Evolutionary conservation across 2,329 filamentous ascomycete species (phyloP).

Genomic region (Cytospora chrysosperma): DNA sequence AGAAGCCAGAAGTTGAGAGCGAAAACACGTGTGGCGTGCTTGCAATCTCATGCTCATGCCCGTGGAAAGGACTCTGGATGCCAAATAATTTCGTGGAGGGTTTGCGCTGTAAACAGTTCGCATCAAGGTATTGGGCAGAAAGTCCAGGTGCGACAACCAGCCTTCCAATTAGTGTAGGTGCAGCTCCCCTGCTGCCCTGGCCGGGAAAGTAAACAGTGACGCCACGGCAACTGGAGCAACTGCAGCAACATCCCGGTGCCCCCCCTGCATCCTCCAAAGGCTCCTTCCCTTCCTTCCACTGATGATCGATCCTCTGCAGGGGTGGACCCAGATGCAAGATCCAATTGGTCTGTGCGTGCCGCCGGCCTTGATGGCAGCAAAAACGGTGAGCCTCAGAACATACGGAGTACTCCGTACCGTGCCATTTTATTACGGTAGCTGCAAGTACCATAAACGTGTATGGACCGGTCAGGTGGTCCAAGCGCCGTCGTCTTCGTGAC

Average conservation of each 20-base stretch:
- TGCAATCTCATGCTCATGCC: slow-evolving; percentile 18
- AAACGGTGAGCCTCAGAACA: background rate
- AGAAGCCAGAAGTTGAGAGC: slow-evolving; percentile 6
- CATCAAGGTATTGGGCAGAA: background rate
- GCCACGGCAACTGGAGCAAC: slow-evolving; percentile 23
- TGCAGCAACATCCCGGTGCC: background rate
- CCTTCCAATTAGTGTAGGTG: slow-evolving; percentile 18
- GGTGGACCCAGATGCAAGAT: background rate
- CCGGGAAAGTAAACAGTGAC: slow-evolving; percentile 25
- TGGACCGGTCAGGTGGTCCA: slow-evolving; percentile 6
- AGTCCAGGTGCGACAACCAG: slow-evolving; percentile 17
- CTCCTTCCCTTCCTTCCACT: background rate
- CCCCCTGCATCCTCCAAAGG: slow-evolving; percentile 10
- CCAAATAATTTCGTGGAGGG: background rate
- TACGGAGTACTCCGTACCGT: too few relatives aligned
- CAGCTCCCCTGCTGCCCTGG: slow-evolving; percentile 17
- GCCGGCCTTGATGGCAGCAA: background rate
- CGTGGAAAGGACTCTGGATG: background rate
- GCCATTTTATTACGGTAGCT: background rate
- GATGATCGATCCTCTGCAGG: background rate
- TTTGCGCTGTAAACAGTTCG: slow-evolving; percentile 3
- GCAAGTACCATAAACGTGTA: background rate
- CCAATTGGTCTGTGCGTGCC: background rate
- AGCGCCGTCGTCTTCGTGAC: slow-evolving; percentile 3
- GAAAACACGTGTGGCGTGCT: background rate